Conservation (phyloP, 495 filamentous ascomycete genomes). For the Cercophora scortea region DNA sequence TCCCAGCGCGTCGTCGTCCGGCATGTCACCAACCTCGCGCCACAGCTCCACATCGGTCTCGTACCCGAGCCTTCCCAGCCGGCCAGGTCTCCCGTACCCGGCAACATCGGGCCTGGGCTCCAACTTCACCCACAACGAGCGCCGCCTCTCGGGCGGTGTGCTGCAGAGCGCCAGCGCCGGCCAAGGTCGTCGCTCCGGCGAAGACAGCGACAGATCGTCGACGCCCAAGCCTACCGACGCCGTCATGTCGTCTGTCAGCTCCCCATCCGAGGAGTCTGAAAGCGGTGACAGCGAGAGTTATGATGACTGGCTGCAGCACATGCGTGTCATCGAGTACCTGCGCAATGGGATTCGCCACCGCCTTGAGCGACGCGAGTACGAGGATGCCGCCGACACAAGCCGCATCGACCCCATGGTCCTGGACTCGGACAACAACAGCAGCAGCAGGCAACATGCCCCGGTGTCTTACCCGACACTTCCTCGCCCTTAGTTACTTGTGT, state of each 20-base stretch:
- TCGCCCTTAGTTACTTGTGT: slow-evolving; percentile 1
- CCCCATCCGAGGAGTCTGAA: slow-evolving; percentile 36
- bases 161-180: slow-evolving; percentile 63
- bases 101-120: slow-evolving; percentile 73
- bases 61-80: slow-evolving; percentile 66
- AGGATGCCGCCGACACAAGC: slow-evolving; percentile 28
- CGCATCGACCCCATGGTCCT: slow-evolving; percentile 23
- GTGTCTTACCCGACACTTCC: slow-evolving; percentile 11
- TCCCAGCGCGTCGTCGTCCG: slow-evolving; percentile 56
- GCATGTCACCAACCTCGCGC: slow-evolving; percentile 57
- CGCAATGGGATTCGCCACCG: slow-evolving; percentile 58
- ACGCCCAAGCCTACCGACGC: slow-evolving; percentile 43
- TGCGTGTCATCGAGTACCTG: slow-evolving; percentile 70
- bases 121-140: slow-evolving; percentile 70
- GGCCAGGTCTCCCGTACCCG: slow-evolving; percentile 54
- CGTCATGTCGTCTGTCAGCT: slow-evolving; percentile 28
- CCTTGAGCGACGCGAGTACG: slow-evolving; percentile 57
- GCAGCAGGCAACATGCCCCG: background rate
- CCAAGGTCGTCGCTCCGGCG: slow-evolving; percentile 1
- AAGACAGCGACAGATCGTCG: background rate
- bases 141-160: slow-evolving; percentile 78
- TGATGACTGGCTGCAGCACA: slow-evolving; percentile 76
- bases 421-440: slow-evolving; percentile 5
- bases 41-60: slow-evolving; percentile 51
- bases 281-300: slow-evolving; percentile 44